Conservation (phyloP, 805 yeast genomes). For the Scheffersomyces lignosus region DNA sequence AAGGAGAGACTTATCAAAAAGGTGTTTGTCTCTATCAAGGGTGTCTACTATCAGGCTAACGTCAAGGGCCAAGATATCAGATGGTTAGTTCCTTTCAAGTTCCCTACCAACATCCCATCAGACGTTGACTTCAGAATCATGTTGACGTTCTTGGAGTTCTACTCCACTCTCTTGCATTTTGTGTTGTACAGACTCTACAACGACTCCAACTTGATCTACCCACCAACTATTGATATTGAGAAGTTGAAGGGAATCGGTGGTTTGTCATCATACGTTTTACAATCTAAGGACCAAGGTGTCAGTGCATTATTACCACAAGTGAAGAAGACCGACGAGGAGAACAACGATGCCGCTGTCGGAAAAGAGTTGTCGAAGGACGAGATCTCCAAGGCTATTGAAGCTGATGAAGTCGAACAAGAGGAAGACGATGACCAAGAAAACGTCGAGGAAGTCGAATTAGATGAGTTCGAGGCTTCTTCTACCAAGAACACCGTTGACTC, state of each 20-base stretch:
- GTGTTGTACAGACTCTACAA: conserved; percentile 82
- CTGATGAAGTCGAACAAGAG: conserved; percentile 42
- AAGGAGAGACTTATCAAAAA: conserved; percentile 78
- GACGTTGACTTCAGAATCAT: conserved; percentile 96
- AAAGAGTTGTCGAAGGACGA: conserved; percentile 41
- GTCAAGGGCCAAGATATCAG: conserved; percentile 89
- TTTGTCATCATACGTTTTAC: conserved; percentile 76
- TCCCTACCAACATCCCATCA: conserved; percentile 91
- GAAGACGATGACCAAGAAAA: conserved; percentile 43
- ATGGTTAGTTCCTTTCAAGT: conserved; percentile 97
- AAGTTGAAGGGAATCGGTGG: conserved; percentile 90
- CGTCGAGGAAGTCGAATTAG: conserved; percentile 44
- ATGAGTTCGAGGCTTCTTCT: conserved; percentile 63
- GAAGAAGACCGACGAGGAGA: conserved; percentile 17
- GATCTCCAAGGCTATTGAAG: conserved; percentile 52
- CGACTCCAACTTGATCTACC: conserved; percentile 83
- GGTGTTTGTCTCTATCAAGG: conserved; percentile 94
- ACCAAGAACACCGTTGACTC: conserved; percentile 67
- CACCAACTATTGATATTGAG: conserved; percentile 76
- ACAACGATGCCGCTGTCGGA: conserved; percentile 21
- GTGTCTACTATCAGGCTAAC: conserved; percentile 91
- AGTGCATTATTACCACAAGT: conserved; percentile 39
- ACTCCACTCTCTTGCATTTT: conserved; percentile 87
- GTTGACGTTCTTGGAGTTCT: conserved; percentile 95
- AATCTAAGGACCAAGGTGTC: conserved; percentile 41